These are phyloP conservation scores for Athelia psychrophila DNA, from an alignment of 1,284 basidiomycete species.

Conservation along the genomic window DNA sequence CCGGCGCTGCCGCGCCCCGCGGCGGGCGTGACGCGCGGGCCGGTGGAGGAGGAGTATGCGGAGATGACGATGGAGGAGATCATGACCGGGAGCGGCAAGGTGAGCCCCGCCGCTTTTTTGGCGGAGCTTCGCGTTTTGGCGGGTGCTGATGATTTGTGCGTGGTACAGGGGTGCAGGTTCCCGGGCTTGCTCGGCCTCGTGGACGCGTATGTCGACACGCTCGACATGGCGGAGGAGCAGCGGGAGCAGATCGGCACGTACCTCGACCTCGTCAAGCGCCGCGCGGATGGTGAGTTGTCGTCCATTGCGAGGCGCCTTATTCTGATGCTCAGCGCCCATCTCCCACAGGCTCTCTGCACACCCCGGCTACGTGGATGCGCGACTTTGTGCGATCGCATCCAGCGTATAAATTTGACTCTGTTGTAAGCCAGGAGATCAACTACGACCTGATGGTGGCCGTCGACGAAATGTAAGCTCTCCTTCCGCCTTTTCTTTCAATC, in stretches of 20 bases:
- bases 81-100: constrained; percentile 94
- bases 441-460: constrained; percentile 90
- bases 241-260: constrained; percentile 73
- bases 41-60: constrained; percentile 83
- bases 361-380: constrained; percentile 92
- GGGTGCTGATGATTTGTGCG: too few relatives aligned
- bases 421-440: constrained; percentile 89
- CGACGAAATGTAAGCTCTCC: constrained; percentile 79
- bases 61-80: constrained; percentile 94
- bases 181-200: constrained; percentile 90
- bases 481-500: neutral
- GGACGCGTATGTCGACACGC: constrained; percentile 82
- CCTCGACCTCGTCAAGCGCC: constrained; percentile 72
- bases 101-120: constrained; percentile 19
- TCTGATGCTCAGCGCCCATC: neutral
- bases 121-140: too few relatives aligned
- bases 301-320: too few relatives aligned
- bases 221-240: constrained; percentile 74
- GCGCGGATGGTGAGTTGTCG: constrained; percentile 74
- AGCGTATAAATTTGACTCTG: constrained; percentile 88
- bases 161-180: constrained; percentile 51
- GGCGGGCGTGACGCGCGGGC: constrained; percentile 35
- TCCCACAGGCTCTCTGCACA: constrained; percentile 74
- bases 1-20: constrained; percentile 52
- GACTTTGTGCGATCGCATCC: constrained; percentile 90